Base-by-base conservation (phyloP, 257 asterid genomes). In the Rehmannia glutinosa region DNA sequence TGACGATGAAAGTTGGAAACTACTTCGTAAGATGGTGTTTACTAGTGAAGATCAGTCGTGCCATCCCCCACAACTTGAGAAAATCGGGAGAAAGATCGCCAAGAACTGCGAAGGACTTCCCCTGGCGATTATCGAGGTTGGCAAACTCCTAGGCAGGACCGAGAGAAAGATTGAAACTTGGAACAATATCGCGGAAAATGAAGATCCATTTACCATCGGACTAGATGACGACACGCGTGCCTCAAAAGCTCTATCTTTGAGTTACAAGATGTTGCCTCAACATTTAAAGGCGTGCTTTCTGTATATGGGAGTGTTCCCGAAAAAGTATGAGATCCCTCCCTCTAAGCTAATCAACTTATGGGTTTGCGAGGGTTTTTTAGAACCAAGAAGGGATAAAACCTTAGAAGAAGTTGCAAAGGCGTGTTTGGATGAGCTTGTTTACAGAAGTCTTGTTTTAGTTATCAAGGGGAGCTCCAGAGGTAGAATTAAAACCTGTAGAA, bases 81-180 rank as follows among this genome's bases (percentile, higher is more conserved):
- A 5, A 6, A n/a, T 41, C 12, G 72, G 63, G 11, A 53, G 11
- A 41, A 17, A 43, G 6, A 43, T 66, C 0, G 36, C 63, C 20
- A 11, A 13, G 28, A 51, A 66, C 38, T 66, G 63, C 61, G 30
- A 9, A 38, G 78, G 82, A 12, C 70, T 73, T n/a, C 45, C 45
- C 7, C n/a, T 3, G 45, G 45, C 45, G 4, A 39, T 39, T 11
- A 39, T 39, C 1, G 45, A 39, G n/a, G 45, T 39, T 39, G 45
- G 13, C 3, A 39, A 39, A 12, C 11, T 39, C 45, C 45, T 39
- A 8, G 2, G 2, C n/a, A 39, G 7, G 45, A 39, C 45, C n/a
- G 13, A 39, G 45, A 39, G n/a, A 39, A 39, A 8, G 45, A 9
- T 39, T 9, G 45, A 39, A 12, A 39, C 2, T 11, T 39, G 45